phyloP scores from a whole-genome alignment of 192 early-diverging fungal genomes.

The Coemansia sp. region DNA sequence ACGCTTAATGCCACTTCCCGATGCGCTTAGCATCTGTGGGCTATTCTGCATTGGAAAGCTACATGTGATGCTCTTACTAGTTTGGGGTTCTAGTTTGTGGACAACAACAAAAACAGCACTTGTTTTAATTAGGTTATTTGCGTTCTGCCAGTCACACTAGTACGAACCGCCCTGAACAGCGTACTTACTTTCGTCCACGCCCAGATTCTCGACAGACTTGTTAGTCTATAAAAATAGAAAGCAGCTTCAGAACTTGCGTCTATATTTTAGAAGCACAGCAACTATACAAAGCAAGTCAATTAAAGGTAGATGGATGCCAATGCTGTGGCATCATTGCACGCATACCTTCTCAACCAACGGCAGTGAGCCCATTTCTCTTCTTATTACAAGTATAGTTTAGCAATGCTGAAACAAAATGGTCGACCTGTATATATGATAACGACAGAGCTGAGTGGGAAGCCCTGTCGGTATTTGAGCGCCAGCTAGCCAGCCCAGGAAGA shows the following conservation, averaged over 20 bases:
- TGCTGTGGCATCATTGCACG: neutral
- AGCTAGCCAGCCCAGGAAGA: too few species aligned
- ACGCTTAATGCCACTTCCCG: constrained; percentile 8
- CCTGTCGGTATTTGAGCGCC: too few species aligned
- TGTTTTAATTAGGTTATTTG: neutral
- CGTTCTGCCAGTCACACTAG: neutral
- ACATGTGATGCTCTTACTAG: neutral
- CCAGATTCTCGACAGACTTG: neutral
- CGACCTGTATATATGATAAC: neutral
- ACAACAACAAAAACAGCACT: neutral
- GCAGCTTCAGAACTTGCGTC: neutral
- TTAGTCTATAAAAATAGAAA: neutral
- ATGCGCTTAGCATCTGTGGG: constrained; percentile 40
- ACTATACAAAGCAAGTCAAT: neutral
- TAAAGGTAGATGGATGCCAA: neutral
- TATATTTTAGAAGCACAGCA: neutral
- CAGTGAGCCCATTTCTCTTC: neutral
- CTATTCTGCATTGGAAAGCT: constrained; percentile 47
- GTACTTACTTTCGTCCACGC: neutral
- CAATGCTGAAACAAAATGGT: neutral
- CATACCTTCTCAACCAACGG: neutral
- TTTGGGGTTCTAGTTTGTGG: neutral
- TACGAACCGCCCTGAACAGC: neutral
- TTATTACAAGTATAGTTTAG: neutral
- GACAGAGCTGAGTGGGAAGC: neutral